Base-by-base conservation (phyloP, 768 basidiomycete species). In the Boletus tomentosulus region DNA sequence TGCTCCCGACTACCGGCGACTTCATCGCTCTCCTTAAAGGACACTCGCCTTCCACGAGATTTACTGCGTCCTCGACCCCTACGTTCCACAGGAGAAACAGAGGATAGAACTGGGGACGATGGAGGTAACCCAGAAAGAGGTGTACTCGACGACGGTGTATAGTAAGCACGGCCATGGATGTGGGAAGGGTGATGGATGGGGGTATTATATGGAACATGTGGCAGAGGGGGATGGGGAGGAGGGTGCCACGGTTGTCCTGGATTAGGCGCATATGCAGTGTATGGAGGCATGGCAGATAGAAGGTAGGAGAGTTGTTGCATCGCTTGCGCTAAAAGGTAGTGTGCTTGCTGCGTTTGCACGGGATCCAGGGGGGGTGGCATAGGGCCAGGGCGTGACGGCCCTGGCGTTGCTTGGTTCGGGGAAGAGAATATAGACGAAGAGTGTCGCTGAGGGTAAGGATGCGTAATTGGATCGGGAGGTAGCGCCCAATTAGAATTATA, bases 11-110 rank as follows among this genome's bases (percentile, higher is more conserved):
- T 12, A 11, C 12, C 16, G 22, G 27, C 3, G 10, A 42, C 43
- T 37, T 62, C 63, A 41, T 69, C 69, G 24, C 62, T 66, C 30
- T 68, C 68, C 54, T 67, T 72, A 62, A 86, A 86, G 11, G 83
- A 83, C 2, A 85, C 84, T 24, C 73, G 73, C 54, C 84, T 74
- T 9, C 79, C 83, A 30, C 77, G 67, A 19, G 83, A 81, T 46
- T 69, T 75, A 66, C 83, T 83, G 48, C 79, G 73, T 28, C 71
- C 66, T 25, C 78, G 78, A 57, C 55, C 56, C 27, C 76, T 58
- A 51, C 71, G 72, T 50, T 58, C 64, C 15, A 63, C 57, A 44
- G 78, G 73, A 27, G 78, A 71, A 4, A 75, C 73, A 1, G 73
- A 73, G n/a, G 59, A 59, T 12, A 51, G 62, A 51, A 76, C 69